Percentiles rank a stretch among this genome's conserved stretches.
Evolutionary conservation across 768 basidiomycete species (phyloP).

Genomic region (Rhizopogon sp.): DNA sequence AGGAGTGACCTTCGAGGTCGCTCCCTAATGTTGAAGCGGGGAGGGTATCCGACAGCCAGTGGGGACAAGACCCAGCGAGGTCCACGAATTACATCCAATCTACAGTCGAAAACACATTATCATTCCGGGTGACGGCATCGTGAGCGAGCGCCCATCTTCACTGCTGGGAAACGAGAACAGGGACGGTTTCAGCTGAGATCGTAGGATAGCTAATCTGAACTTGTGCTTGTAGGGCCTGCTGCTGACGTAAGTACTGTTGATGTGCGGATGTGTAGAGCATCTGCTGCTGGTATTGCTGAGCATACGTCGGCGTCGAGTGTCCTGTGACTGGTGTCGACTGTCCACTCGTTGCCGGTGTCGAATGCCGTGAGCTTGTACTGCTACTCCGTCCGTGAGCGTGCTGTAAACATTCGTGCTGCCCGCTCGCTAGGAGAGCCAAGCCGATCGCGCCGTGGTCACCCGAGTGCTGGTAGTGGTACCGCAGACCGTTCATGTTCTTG

Average conservation of each 20-base stretch:
- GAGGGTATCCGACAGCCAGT: constrained; percentile 11
- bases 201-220: constrained; percentile 19
- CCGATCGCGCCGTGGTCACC: constrained; percentile 94
- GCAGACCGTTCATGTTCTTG: constrained; percentile 97
- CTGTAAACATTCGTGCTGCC: constrained; percentile 55
- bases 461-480: constrained; percentile 96
- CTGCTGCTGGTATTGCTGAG: constrained; percentile 31
- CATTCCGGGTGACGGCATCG: not conserved
- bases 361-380: constrained; percentile 26
- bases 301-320: constrained; percentile 25
- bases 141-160: not conserved
- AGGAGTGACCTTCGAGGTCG: not conserved
- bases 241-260: constrained; percentile 31
- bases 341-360: constrained; percentile 26
- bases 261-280: constrained; percentile 32
- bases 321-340: constrained; percentile 26
- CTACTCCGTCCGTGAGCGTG: constrained; percentile 26
- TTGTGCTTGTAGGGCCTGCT: constrained; percentile 28
- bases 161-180: not conserved
- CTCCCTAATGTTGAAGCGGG: not conserved
- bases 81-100: constrained; percentile 3
- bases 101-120: not conserved
- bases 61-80: not conserved
- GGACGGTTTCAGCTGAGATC: not conserved
- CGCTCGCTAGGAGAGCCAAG: constrained; percentile 74